These are phyloP conservation scores for Rhododendron simsii DNA, from an alignment of 148 eudicot species.

Conservation along the genomic window DNA sequence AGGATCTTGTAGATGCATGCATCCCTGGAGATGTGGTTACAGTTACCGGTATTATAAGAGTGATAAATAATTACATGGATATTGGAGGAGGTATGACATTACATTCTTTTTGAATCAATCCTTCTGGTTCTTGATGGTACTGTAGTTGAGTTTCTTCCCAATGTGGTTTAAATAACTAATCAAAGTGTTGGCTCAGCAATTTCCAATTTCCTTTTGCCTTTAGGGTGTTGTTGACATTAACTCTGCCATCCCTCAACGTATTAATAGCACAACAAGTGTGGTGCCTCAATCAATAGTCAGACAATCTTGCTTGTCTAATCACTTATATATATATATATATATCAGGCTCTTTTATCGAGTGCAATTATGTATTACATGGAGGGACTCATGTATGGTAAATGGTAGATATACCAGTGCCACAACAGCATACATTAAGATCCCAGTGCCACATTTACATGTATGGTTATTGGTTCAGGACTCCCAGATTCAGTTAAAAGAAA, in stretches of 20 bases:
- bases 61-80: constrained; percentile 94
- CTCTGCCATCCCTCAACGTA: background rate
- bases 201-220: background rate
- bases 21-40: constrained; percentile 98
- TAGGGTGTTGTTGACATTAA: background rate
- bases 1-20: constrained; percentile 97
- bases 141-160: background rate
- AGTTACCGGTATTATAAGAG: constrained; percentile 86
- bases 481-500: background rate
- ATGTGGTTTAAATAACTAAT: background rate
- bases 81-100: constrained; percentile 86
- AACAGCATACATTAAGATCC: background rate
- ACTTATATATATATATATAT: no score
- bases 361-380: background rate
- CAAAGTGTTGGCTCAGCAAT: background rate
- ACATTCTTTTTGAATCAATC: background rate
- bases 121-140: background rate
- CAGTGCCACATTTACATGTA: background rate
- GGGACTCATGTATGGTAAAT: background rate
- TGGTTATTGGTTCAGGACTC: background rate
- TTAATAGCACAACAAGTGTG: background rate
- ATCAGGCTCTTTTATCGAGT: background rate
- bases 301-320: background rate
- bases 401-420: background rate
- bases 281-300: background rate